Base-by-base conservation (phyloP, 176 grass and related monocot genomes). In the Olyra latifolia region DNA sequence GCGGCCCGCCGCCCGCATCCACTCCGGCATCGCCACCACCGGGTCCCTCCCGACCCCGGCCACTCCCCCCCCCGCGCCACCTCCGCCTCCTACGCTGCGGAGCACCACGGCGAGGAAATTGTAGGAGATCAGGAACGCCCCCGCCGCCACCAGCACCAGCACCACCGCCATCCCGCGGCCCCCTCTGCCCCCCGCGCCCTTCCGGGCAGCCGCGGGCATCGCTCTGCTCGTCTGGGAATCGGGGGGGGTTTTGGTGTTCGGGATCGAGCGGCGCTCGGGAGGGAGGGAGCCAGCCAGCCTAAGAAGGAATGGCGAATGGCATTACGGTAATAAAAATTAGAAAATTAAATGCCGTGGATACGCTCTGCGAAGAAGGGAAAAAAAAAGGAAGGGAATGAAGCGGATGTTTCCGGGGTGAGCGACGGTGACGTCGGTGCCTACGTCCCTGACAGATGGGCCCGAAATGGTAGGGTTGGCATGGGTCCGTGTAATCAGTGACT, bases 101-200 rank as follows among this genome's bases (percentile, higher is more conserved):
- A 84, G 65, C 71, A 87, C 46, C 75, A 71, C 25, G 58, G 83
- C 64, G 39, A 89, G 30, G 53, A 94, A 47, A 83, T 74, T 89
- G 86, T 91, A 94, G 19, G 88, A 84, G 30, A 90, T 90, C 66
- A 94, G 43, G 52, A 94, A 94, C 12, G 87, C 66, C 50, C 88
- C 88, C 41, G 77, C 62, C 42, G 82, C 74, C 69, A 74, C 67
- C 48, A 88, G 59, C 69, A 72, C 40, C 82, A 88, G 60, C 62
- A 45, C 27, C 20, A 8, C 46, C 35, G 35, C 35, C 22, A 20
- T n/a, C 5, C 49, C 24, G 65, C 23, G 38, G 6, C 38, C 74
- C 49, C 86, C 46, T 67, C 65, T 4, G 32, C 32, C 48, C 39
- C 48, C 47, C 14, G 66, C 25, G 49, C 29, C 69, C 62, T 89